Evolutionary conservation across 2,329 filamentous ascomycete genomes (phyloP).

Genomic region (Pseudofabraea citricarpa): DNA sequence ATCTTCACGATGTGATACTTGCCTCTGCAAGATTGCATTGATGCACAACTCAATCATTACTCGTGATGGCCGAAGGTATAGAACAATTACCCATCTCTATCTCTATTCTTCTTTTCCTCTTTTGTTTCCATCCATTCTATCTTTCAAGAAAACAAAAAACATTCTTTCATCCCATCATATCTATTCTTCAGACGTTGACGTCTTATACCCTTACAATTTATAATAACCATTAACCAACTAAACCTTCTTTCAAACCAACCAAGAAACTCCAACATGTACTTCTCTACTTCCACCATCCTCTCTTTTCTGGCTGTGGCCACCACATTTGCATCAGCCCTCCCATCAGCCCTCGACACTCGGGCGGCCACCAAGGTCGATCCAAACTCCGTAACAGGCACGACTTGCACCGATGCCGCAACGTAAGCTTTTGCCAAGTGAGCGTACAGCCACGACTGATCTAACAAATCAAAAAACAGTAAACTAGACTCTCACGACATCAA

Average conservation of each 20-base stretch:
- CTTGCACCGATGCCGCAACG: slow-evolving; percentile 26
- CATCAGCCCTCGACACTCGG: slow-evolving; percentile 5
- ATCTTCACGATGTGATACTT: background rate
- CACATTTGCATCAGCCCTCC: slow-evolving; percentile 3
- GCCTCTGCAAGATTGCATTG: background rate
- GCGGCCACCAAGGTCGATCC: slow-evolving; percentile 23
- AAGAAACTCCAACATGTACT: slow-evolving; percentile 13
- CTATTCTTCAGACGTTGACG: slow-evolving; percentile 4
- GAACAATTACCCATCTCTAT: too few relatives aligned
- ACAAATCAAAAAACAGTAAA: slow-evolving; percentile 8
- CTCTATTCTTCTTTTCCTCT: background rate
- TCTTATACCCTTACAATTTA: background rate
- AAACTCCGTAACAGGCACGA: slow-evolving; percentile 27
- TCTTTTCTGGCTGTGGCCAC: slow-evolving; percentile 8
- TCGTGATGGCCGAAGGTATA: too few relatives aligned
- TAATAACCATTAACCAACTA: background rate
- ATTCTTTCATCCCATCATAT: too few relatives aligned
- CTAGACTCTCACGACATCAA: slow-evolving; percentile 38
- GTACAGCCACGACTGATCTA: background rate
- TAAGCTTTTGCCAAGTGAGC: too few relatives aligned
- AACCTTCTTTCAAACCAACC: background rate
- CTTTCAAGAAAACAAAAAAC: too few relatives aligned
- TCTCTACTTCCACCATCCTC: slow-evolving; percentile 12
- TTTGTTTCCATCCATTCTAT: background rate
- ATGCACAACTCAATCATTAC: background rate